Evolutionary conservation across 2,329 filamentous ascomycete species (phyloP).

Genomic region (Ambrosiella beaveri): DNA sequence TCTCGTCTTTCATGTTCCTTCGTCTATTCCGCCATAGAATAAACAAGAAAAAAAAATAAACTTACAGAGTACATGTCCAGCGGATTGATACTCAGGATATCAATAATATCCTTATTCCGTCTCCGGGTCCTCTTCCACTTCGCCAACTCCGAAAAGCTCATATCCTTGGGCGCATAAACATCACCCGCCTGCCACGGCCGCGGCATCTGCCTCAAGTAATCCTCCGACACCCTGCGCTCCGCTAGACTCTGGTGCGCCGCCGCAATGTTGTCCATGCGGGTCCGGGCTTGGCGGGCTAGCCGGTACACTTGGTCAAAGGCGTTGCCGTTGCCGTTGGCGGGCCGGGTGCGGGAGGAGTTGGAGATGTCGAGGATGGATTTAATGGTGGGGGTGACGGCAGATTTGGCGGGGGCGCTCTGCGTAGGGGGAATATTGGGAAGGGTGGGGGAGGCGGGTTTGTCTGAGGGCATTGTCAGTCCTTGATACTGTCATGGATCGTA

Average conservation of each 20-base stretch:
- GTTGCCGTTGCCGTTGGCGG: background rate
- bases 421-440: too few species aligned
- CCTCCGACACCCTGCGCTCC: slow-evolving; percentile 25
- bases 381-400: too few species aligned
- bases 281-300: slow-evolving; percentile 15
- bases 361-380: too few species aligned
- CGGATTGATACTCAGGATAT: slow-evolving; percentile 63
- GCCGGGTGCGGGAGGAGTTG: too few species aligned
- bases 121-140: slow-evolving; percentile 55
- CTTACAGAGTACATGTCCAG: slow-evolving; percentile 72
- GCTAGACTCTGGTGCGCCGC: slow-evolving; percentile 16
- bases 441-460: too few species aligned
- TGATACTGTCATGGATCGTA: too few species aligned
- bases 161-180: slow-evolving; percentile 77
- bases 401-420: too few species aligned
- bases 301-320: slow-evolving; percentile 12
- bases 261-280: slow-evolving; percentile 10
- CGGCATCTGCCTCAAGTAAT: slow-evolving; percentile 45
- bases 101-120: slow-evolving; percentile 54
- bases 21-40: background rate
- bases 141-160: slow-evolving; percentile 58
- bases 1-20: background rate
- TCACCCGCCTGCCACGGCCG: slow-evolving; percentile 64
- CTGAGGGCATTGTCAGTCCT: too few species aligned
- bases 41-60: slow-evolving; percentile 12